Evolutionary conservation across 257 asterid species (phyloP).

Genomic region (Echites panduratus): DNA sequence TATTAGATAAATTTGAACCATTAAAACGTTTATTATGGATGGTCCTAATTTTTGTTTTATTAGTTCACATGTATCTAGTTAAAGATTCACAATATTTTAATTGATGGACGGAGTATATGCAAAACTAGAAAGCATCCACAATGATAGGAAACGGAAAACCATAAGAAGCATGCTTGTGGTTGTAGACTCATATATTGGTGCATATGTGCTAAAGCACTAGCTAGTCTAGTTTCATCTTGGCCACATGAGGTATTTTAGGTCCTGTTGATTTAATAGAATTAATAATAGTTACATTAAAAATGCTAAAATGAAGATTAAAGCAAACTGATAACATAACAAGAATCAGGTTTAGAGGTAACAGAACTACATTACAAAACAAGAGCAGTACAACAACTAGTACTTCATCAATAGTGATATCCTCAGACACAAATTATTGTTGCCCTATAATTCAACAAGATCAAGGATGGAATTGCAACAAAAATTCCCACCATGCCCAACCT

Average conservation of each 20-base stretch:
- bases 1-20: too few species aligned
- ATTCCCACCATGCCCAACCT: not conserved
- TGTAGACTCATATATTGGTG: not conserved
- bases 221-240: not conserved
- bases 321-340: not conserved
- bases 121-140: not conserved
- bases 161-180: not conserved
- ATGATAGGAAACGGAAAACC: not conserved
- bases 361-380: constrained; percentile 10
- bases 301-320: too few species aligned
- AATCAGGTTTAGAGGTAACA: not conserved
- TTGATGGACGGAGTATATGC: too few species aligned
- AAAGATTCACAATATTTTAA: too few species aligned
- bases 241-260: not conserved
- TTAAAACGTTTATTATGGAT: too few species aligned
- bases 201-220: not conserved
- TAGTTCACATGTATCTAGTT: too few species aligned
- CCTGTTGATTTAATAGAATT: not conserved
- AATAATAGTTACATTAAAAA: too few species aligned
- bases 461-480: not conserved
- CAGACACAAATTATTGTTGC: constrained; percentile 5
- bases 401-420: not conserved
- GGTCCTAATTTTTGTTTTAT: too few species aligned
- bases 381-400: constrained; percentile 9
- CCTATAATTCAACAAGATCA: constrained; percentile 1